Evolutionary conservation across 2,329 filamentous ascomycete genomes (phyloP), one percentile per base, ranked within the genome.

Genomic region (Fusarium euwallaceae): DNA sequence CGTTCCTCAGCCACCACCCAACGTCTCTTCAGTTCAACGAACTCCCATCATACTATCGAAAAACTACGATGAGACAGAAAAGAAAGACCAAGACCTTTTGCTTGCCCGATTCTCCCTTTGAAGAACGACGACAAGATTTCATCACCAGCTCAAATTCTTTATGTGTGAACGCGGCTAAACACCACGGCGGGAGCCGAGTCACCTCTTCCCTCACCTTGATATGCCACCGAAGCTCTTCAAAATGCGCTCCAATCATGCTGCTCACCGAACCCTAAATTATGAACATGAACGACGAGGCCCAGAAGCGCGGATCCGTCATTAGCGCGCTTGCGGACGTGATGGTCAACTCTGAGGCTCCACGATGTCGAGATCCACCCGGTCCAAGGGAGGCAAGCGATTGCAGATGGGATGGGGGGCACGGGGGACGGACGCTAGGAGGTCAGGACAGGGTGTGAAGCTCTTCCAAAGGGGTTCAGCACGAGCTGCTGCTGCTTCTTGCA

Each of bases 291-390:
- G 48, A 43, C 41, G 59, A 68, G 60, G 32, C 56, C 51, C 29
- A 56, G 66, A 71, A 78, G 65, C 76, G 75, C 75, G 72, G 72
- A 72, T 73, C 77, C 75, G 73, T 72, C 60, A 71, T 76, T 78
- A 76, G 74, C 69, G 71, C 73, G 70, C 72, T 74, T 76, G 64
- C 56, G 71, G 70, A 64, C 43, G 41, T 51, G 43, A 32, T 59
- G 32, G 24, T 56, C 58, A 36, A 55, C 53, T 39, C 62, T 70
- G 61, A 75, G 71, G 64, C 68, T 78, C 73, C 72, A 78, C 70
- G 76, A 70, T 34, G 17, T 36, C 43, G 51, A 64, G 68, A 76
- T 79, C 77, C 77, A 78, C 77, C 68, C 77, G 77, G 77, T 75
- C 77, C 69, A 78, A 79, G 34, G 77, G 76, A 77, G 73, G 62